Evolutionary conservation across 2,329 filamentous ascomycete genomes (phyloP).

Genomic region (Sporothrix brasiliensis): DNA sequence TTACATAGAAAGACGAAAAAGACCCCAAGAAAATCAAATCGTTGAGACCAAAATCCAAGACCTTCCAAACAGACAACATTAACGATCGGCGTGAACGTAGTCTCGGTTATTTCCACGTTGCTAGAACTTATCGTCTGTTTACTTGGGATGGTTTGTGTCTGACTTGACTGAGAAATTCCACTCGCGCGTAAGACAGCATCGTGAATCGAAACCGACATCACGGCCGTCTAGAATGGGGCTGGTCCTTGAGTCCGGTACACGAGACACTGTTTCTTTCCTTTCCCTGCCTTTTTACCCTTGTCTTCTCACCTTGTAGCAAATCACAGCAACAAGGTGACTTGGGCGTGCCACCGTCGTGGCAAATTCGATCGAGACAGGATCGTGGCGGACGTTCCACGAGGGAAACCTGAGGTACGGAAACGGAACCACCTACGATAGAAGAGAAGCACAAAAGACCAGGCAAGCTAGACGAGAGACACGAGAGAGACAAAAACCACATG

Average conservation of each 20-base stretch:
- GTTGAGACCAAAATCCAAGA: not conserved
- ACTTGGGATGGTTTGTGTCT: too few species aligned
- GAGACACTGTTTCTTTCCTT: not conserved
- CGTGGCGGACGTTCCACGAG: constrained; percentile 18
- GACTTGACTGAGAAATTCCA: not conserved
- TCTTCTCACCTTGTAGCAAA: not conserved
- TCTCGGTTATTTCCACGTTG: not conserved
- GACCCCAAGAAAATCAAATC: not conserved
- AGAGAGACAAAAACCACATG: constrained; percentile 24
- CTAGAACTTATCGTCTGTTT: not conserved
- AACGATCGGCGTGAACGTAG: not conserved
- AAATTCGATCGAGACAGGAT: constrained; percentile 17
- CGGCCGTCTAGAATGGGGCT: not conserved
- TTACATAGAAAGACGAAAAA: not conserved
- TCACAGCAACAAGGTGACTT: not conserved
- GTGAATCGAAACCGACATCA: constrained; percentile 1
- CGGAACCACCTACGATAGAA: not conserved
- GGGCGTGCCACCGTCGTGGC: constrained; percentile 9
- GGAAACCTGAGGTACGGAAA: not conserved
- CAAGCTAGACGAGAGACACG: not conserved
- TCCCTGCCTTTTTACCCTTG: not conserved
- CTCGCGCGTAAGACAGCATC: not conserved
- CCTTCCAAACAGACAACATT: not conserved
- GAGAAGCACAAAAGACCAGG: not conserved
- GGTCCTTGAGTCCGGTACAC: not conserved